These are phyloP conservation scores for Seiridium cupressi DNA, from an alignment of 2,329 filamentous ascomycete genomes.

Conservation along the genomic window DNA sequence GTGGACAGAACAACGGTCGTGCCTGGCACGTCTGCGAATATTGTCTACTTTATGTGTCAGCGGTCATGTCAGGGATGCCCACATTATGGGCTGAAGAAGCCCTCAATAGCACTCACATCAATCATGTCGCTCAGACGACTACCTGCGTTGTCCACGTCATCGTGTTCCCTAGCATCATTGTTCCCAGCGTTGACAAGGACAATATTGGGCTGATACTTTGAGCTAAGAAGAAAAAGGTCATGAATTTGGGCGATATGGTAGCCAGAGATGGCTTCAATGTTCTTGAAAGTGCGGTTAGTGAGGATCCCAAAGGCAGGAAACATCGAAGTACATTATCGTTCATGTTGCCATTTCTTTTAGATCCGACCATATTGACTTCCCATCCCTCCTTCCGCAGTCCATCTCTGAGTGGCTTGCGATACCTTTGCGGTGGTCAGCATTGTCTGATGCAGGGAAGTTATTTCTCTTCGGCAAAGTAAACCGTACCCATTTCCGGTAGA, in stretches of 20 bases:
- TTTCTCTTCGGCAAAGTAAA: not conserved
- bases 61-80: no score
- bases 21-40: no score
- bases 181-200: constrained; percentile 29
- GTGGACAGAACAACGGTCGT: no score
- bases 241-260: constrained; percentile 13
- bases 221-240: not conserved
- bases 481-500: constrained; percentile 41
- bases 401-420: constrained; percentile 19
- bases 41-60: no score
- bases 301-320: not conserved
- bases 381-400: constrained; percentile 17
- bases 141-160: constrained; percentile 18
- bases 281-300: constrained; percentile 4
- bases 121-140: constrained; percentile 22
- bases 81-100: no score
- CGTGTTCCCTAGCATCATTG: constrained; percentile 22
- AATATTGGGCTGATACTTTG: constrained; percentile 16
- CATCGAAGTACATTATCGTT: constrained; percentile 19
- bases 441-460: no score
- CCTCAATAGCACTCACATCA: no score
- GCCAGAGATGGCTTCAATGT: constrained; percentile 15
- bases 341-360: constrained; percentile 16
- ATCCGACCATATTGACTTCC: constrained; percentile 25
- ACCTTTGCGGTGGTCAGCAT: constrained; percentile 1